A percentile compares a stretch with the other conserved stretches of the same genome.
These are phyloP conservation scores for Cyberlindnera amylophila DNA, from an alignment of 805 yeast genomes.

Conservation along the genomic window DNA sequence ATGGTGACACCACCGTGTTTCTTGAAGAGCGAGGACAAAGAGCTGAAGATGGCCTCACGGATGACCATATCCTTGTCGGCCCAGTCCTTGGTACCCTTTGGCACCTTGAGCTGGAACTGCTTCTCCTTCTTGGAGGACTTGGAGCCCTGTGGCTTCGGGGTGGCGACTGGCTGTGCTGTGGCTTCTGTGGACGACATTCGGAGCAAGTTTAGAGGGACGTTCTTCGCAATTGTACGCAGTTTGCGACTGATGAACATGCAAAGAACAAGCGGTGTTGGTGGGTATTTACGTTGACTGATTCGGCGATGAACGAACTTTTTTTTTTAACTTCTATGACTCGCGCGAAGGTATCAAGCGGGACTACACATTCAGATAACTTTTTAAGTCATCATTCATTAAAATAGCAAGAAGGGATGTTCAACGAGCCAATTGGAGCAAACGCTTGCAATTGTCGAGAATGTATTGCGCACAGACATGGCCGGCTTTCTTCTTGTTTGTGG, in stretches of 20 bases:
- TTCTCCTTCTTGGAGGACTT: conserved; percentile 31
- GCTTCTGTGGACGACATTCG: conserved; percentile 5
- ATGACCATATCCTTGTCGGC: conserved; percentile 96
- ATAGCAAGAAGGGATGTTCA: no score
- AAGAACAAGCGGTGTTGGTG: not conserved
- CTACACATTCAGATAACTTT: no score
- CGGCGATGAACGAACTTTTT: conserved; percentile 3
- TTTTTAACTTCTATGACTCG: no score
- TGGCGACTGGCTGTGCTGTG: not conserved
- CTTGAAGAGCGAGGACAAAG: conserved; percentile 73
- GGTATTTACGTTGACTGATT: not conserved
- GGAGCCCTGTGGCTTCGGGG: conserved; percentile 6
- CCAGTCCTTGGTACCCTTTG: conserved; percentile 98
- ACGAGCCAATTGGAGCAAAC: conserved; percentile 5
- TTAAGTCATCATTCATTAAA: no score
- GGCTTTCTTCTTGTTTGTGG: conserved; percentile 19
- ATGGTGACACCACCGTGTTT: conserved; percentile 98
- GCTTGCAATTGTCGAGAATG: conserved; percentile 8
- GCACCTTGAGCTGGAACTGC: conserved; percentile 82
- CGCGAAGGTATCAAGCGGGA: not conserved
- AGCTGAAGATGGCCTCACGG: conserved; percentile 79
- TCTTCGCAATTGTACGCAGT: not conserved
- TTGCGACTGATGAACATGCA: conserved; percentile 6
- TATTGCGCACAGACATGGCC: conserved; percentile 18
- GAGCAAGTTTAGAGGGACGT: no score